Conservation (phyloP, 2,329 filamentous ascomycete genomes). For the Pseudogymnoascus sp. region DNA sequence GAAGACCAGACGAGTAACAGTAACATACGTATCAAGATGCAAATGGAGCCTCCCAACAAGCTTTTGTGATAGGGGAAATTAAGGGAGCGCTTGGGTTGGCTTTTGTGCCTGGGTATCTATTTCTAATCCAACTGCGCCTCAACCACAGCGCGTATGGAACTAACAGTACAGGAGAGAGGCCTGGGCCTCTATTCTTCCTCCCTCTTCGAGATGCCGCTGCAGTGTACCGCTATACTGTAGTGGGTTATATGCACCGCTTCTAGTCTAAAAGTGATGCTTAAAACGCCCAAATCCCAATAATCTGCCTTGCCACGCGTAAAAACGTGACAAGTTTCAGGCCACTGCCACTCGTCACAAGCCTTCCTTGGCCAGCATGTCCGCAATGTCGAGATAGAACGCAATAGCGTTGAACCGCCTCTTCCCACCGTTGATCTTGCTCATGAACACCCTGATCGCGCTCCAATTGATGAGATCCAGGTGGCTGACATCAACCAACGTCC, state of each 20-base stretch:
- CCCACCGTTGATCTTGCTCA: slow-evolving; percentile 45
- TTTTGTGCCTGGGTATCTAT: slow-evolving; percentile 4
- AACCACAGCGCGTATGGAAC: neutral
- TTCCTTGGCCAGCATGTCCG: slow-evolving; percentile 65
- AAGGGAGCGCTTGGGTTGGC: slow-evolving; percentile 5
- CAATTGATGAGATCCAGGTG: slow-evolving; percentile 62
- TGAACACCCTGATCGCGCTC: slow-evolving; percentile 52
- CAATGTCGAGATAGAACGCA: slow-evolving; percentile 58
- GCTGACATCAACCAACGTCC: slow-evolving; percentile 52
- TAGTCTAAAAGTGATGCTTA: neutral
- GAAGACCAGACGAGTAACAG: neutral
- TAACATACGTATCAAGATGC: neutral
- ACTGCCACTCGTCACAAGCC: slow-evolving; percentile 30
- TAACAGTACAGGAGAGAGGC: neutral
- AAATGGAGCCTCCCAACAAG: neutral
- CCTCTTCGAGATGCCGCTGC: neutral
- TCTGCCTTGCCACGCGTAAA: slow-evolving; percentile 6
- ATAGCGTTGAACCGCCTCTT: slow-evolving; percentile 55
- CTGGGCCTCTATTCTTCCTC: neutral
- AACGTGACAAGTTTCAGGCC: slow-evolving; percentile 2
- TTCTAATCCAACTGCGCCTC: slow-evolving; percentile 7
- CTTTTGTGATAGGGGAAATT: neutral
- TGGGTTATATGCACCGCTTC: neutral
- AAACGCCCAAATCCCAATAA: neutral
- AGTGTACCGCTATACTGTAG: neutral